phyloP scores from a whole-genome alignment of 805 yeast species.

The Sungouiella thailandica region DNA sequence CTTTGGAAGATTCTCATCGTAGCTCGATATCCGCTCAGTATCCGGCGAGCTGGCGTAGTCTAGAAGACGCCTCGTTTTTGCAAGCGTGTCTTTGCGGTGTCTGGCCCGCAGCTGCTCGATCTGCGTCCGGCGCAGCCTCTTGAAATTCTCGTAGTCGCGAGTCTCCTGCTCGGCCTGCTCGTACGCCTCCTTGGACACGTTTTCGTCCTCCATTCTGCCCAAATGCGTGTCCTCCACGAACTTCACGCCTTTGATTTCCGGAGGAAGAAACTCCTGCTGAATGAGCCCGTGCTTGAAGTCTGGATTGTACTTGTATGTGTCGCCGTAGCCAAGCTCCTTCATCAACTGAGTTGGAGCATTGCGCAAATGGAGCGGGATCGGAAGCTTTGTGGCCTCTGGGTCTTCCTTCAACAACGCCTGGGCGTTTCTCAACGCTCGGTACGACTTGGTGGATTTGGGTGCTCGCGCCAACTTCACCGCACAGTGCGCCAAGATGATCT shows the following conservation, averaged over 20 bases:
- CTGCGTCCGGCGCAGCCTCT: constrained; percentile 7
- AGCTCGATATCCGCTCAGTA: constrained; percentile 12
- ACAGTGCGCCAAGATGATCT: constrained; percentile 83
- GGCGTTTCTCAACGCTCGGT: constrained; percentile 72
- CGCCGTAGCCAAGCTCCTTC: constrained; percentile 83
- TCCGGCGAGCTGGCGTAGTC: neutral
- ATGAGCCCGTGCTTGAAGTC: constrained; percentile 67
- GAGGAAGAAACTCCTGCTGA: constrained; percentile 72
- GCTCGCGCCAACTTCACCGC: constrained; percentile 87
- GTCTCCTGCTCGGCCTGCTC: constrained; percentile 5
- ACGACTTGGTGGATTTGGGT: constrained; percentile 79
- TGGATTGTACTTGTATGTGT: constrained; percentile 88
- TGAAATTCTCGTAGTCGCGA: constrained; percentile 13
- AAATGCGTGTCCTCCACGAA: constrained; percentile 56
- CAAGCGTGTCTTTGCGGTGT: neutral
- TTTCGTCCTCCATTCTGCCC: constrained; percentile 31
- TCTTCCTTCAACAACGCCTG: constrained; percentile 51
- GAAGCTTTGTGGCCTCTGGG: constrained; percentile 57
- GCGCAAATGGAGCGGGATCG: constrained; percentile 77
- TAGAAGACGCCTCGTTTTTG: neutral
- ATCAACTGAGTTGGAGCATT: constrained; percentile 93
- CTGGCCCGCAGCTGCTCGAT: neutral
- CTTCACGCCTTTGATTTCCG: constrained; percentile 33
- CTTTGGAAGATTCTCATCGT: constrained; percentile 30
- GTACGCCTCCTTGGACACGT: constrained; percentile 8